Evolutionary conservation across 176 grass and related monocot genomes (phyloP).

Genomic region (Miscanthus lutarioriparius): DNA sequence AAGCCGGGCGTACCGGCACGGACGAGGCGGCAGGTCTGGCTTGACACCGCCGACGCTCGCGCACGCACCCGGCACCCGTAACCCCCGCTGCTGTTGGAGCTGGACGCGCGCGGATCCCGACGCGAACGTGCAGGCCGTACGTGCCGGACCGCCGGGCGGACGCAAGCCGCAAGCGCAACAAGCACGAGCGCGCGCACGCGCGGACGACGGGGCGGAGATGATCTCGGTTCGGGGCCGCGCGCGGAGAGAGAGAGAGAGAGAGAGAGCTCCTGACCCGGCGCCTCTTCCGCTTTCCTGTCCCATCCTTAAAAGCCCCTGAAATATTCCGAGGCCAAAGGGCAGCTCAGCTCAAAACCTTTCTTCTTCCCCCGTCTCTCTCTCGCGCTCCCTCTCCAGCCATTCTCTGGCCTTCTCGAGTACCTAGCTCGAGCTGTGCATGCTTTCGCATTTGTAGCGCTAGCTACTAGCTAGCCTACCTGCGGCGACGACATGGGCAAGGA

Average conservation of each 20-base stretch:
- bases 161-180: background rate
- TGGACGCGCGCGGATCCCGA: background rate
- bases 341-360: background rate
- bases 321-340: slow-evolving; percentile 37
- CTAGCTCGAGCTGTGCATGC: background rate
- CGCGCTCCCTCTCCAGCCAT: background rate
- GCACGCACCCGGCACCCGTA: background rate
- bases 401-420: background rate
- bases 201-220: background rate
- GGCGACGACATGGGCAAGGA: slow-evolving; percentile 19
- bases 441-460: background rate
- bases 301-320: slow-evolving; percentile 34
- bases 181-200: background rate
- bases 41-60: background rate
- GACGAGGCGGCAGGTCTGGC: slow-evolving; percentile 3
- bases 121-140: slow-evolving; percentile 15
- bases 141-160: background rate
- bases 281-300: slow-evolving; percentile 37
- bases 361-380: background rate
- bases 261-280: slow-evolving; percentile 30
- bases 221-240: background rate
- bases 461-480: background rate
- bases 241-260: background rate
- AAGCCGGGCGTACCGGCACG: background rate
- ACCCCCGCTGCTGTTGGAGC: background rate